Base-by-base conservation (phyloP, 345 rosid species). In the Linum trigynum region DNA sequence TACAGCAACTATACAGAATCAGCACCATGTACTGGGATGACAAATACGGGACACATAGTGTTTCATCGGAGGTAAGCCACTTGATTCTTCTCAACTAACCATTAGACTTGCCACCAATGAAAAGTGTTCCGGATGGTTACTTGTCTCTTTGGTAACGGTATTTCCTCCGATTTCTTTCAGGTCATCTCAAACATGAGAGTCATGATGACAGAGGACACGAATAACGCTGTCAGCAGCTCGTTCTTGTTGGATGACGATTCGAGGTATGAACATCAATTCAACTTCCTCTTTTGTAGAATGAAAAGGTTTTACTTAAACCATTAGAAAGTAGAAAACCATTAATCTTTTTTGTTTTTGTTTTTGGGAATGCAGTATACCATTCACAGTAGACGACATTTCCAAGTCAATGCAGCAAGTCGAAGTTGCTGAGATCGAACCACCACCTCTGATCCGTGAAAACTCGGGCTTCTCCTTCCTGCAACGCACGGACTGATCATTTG, bases 21-120 rank as follows among this genome's bases (percentile, higher is more conserved):
- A 62, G 65, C 40, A 62, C 65, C 65, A 62, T 62, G 65, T 62
- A 62, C 36, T 62, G 65, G 65, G 65, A 62, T 62, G 65, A 62
- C 50, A 62, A 62, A 41, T 62, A 62, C 23, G 65, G 65, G 23
- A 62, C 65, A 16, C 65, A 62, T 23, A 62, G 65, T 39, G 65
- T 62, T 5, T 62, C 65, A 14, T 39, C 65, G 17, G 65, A 39
- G 4, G 65, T 62, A 62, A 39, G 65, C 40, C 38, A 10, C 23
- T 10, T 9, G 23, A n/a, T 57, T 37, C 38, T 57, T n/a, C 38
- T 32, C 38, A 23, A 4, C 7, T n/a, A 4, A n/a, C 57, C 15
- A 55, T 12, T 55, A 11, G 12, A 5, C n/a, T 56, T 56, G 15
- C 7, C 23, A 2, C 16, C 1, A 56, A 32, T 56, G 59, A 23